Conservation (phyloP, 257 asterid genomes). For the Nicotiana knightiana region DNA sequence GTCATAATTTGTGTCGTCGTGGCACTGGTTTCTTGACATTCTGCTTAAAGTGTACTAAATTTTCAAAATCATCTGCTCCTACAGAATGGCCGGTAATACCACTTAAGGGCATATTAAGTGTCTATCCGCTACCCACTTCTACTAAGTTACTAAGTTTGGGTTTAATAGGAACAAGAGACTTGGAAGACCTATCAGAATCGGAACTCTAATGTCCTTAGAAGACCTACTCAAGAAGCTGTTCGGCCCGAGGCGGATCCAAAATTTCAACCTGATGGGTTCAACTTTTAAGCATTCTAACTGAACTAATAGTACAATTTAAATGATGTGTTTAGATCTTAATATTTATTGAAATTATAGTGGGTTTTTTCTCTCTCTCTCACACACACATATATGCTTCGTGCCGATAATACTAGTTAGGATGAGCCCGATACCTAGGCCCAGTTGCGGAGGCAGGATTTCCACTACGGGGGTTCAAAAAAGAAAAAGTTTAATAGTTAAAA, state of each 20-base stretch:
- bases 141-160: background rate
- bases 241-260: background rate
- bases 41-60: background rate
- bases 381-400: background rate
- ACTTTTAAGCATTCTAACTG: background rate
- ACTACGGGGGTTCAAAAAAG: too few species aligned
- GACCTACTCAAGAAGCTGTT: background rate
- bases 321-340: background rate
- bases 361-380: background rate
- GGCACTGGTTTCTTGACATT: background rate
- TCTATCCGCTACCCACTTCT: background rate
- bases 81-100: background rate
- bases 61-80: background rate
- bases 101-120: background rate
- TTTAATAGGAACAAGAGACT: background rate
- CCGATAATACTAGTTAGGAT: background rate
- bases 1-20: background rate
- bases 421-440: too few species aligned
- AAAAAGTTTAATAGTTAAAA: too few species aligned
- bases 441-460: too few species aligned
- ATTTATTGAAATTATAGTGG: background rate
- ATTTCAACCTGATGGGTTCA: background rate
- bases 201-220: background rate
- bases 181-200: background rate
- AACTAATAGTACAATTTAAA: background rate